phyloP scores from a whole-genome alignment of 2,329 filamentous ascomycete genomes.

The Coniochaeta sp. region DNA sequence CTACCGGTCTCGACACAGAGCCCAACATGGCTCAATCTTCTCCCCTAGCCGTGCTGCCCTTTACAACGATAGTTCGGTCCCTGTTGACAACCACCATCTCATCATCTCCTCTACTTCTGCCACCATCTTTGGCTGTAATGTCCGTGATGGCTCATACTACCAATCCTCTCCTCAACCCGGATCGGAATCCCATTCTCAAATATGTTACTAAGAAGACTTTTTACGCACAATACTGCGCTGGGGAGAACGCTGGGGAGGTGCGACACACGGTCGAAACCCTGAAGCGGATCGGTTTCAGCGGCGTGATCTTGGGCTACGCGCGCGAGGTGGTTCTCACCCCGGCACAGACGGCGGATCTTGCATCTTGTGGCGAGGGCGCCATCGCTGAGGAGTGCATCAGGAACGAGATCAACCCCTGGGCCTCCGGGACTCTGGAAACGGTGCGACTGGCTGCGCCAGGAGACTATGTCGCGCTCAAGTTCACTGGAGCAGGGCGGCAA shows the following conservation, averaged over 20 bases:
- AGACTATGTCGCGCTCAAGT: constrained; percentile 61
- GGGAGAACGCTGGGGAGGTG: constrained; percentile 65
- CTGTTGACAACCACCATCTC: constrained; percentile 63
- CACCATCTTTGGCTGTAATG: constrained; percentile 62
- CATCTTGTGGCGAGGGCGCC: constrained; percentile 34
- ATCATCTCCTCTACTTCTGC: constrained; percentile 61
- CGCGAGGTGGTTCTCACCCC: constrained; percentile 68
- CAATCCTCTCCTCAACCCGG: constrained; percentile 60
- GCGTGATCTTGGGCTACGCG: constrained; percentile 79
- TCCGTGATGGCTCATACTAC: constrained; percentile 61
- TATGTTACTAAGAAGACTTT: constrained; percentile 72
- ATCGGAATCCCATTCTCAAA: constrained; percentile 64
- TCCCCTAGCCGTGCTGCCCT: constrained; percentile 58
- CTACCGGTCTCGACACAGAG: neutral
- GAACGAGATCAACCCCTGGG: constrained; percentile 64
- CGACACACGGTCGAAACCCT: constrained; percentile 54
- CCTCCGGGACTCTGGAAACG: constrained; percentile 65
- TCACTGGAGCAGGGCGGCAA: constrained; percentile 73
- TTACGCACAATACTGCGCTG: constrained; percentile 87
- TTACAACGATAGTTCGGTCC: constrained; percentile 60
- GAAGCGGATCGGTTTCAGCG: constrained; percentile 69
- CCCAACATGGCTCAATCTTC: constrained; percentile 10
- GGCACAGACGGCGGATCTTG: constrained; percentile 36
- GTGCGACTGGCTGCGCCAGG: constrained; percentile 63
- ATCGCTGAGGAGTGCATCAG: constrained; percentile 40